Percentiles rank a stretch among this genome's conserved stretches.
Conservation (phyloP, 2,329 filamentous ascomycete species). For the Fusarium nelsonii region DNA sequence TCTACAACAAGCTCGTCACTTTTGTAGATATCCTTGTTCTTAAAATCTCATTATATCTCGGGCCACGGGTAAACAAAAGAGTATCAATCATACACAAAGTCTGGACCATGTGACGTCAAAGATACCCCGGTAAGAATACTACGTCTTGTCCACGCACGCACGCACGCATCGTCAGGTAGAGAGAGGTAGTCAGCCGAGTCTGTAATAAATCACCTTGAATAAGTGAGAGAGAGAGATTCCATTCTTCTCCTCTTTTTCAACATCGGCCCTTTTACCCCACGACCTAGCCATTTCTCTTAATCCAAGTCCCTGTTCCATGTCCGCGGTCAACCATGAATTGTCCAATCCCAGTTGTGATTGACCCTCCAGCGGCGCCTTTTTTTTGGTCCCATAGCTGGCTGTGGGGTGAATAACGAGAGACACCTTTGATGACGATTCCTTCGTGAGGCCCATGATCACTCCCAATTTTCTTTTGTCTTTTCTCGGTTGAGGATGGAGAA, state of each 20-base stretch:
- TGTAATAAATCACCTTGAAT: neutral
- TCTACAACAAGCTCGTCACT: neutral
- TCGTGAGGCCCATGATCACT: neutral
- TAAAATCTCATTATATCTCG: neutral
- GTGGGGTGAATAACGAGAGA: conserved; percentile 27
- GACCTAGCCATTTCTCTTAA: conserved; percentile 3
- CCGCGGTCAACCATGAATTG: conserved; percentile 13
- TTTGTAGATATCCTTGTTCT: neutral
- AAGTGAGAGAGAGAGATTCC: neutral
- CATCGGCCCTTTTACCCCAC: conserved; percentile 45
- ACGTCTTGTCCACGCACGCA: neutral
- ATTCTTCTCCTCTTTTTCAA: conserved; percentile 3
- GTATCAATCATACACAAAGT: neutral
- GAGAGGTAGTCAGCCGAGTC: neutral
- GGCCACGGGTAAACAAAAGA: neutral
- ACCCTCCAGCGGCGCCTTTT: conserved; percentile 25
- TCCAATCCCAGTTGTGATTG: conserved; percentile 22
- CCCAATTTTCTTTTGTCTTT: neutral
- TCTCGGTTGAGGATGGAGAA: neutral
- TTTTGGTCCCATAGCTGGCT: conserved; percentile 3
- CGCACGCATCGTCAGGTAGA: too few relatives aligned
- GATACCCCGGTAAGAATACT: conserved; percentile 1
- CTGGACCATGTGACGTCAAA: conserved; percentile 4
- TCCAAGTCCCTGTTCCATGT: conserved; percentile 23
- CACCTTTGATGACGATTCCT: conserved; percentile 26